Evolutionary conservation across 176 grass and related monocot genomes (phyloP).

Genomic region (Cymbopogon citratus): DNA sequence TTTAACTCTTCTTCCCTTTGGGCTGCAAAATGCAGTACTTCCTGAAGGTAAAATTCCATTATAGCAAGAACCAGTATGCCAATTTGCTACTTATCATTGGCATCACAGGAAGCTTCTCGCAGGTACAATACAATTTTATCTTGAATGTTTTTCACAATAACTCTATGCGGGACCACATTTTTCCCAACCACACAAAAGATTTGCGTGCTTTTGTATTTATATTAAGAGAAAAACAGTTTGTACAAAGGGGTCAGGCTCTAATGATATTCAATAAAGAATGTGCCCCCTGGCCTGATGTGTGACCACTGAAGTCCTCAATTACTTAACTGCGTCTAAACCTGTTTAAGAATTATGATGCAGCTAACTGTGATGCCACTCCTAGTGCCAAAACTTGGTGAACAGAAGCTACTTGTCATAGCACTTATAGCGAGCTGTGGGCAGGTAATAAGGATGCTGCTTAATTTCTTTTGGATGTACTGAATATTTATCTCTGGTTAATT

Average conservation of each 20-base stretch:
- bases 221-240: too few species aligned
- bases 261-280: too few species aligned
- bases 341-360: slow-evolving; percentile 38
- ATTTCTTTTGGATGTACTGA: slow-evolving; percentile 9
- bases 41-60: slow-evolving; percentile 91
- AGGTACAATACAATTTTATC: slow-evolving; percentile 49
- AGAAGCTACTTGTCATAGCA: slow-evolving; percentile 68
- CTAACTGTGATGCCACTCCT: slow-evolving; percentile 73
- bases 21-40: slow-evolving; percentile 60
- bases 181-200: too few species aligned
- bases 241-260: too few species aligned
- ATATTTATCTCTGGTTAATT: slow-evolving; percentile 4
- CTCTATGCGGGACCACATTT: too few species aligned
- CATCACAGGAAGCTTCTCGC: slow-evolving; percentile 62
- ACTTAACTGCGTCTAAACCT: not conserved
- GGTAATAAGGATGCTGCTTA: slow-evolving; percentile 57
- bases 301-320: not conserved
- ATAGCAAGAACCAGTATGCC: slow-evolving; percentile 83
- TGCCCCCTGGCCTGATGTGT: too few species aligned
- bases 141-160: not conserved
- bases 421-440: slow-evolving; percentile 52
- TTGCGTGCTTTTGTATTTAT: too few species aligned
- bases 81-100: slow-evolving; percentile 70
- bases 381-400: slow-evolving; percentile 62
- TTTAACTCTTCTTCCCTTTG: not conserved